Conservation (phyloP, 179 eudicot genomes). For the Amaranthus tricolor region DNA sequence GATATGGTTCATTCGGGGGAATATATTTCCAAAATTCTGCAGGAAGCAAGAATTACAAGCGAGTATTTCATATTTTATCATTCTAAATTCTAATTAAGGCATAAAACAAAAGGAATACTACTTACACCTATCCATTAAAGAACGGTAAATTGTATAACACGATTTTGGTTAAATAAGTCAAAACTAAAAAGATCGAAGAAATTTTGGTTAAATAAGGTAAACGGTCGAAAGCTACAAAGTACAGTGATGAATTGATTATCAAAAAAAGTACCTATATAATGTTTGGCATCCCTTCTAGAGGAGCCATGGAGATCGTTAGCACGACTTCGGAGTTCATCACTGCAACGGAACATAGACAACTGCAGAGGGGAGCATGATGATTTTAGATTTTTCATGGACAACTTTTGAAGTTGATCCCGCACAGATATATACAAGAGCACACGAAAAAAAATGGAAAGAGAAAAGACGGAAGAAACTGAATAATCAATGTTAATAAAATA, state of each 20-base stretch:
- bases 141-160: background rate
- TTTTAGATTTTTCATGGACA: background rate
- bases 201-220: background rate
- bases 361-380: conserved; percentile 25
- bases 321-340: conserved; percentile 78
- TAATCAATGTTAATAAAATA: background rate
- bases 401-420: background rate
- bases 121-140: background rate
- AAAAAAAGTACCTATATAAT: conserved; percentile 64
- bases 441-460: background rate
- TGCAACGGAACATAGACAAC: conserved; percentile 99
- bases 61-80: conserved; percentile 8
- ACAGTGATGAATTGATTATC: background rate
- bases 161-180: background rate
- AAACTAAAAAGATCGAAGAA: background rate
- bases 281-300: conserved; percentile 81
- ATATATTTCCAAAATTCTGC: conserved; percentile 96
- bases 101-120: too few relatives aligned
- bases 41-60: background rate
- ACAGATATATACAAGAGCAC: background rate
- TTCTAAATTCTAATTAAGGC: background rate
- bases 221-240: background rate
- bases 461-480: background rate
- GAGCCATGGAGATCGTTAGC: conserved; percentile 69
- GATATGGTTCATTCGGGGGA: conserved; percentile 86